phyloP scores from a whole-genome alignment of 257 asterid species.

The Solanum chmielewskii region DNA sequence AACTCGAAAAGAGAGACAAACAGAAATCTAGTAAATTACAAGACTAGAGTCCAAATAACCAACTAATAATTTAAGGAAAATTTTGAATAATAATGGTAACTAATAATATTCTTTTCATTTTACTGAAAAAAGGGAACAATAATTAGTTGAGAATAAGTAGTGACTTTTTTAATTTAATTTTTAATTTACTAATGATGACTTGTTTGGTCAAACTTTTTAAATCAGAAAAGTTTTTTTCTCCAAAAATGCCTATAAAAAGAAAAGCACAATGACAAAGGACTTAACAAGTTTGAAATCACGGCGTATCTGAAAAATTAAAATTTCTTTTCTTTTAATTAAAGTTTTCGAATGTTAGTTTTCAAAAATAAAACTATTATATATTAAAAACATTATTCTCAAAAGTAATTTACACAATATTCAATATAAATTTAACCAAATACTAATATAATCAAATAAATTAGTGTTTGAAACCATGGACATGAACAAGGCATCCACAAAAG shows the following conservation, averaged over 20 bases:
- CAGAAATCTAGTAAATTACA: background rate
- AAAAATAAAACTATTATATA: no score
- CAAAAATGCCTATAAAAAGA: background rate
- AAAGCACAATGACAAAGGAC: background rate
- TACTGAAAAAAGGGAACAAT: background rate
- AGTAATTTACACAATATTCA: background rate
- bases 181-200: background rate
- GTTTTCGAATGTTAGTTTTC: fast-evolving
- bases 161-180: no score
- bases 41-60: background rate
- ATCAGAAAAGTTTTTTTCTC: no score
- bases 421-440: background rate
- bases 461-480: background rate
- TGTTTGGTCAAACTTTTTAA: background rate
- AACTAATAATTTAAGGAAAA: background rate
- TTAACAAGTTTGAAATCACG: background rate
- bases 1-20: background rate
- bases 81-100: background rate
- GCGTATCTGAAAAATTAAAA: no score
- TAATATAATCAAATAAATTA: background rate
- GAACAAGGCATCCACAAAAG: background rate
- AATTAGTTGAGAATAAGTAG: background rate
- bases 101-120: background rate
- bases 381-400: background rate
- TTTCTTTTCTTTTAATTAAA: no score